phyloP scores from a whole-genome alignment of 257 asterid genomes.

The Eucommia ulmoides region DNA sequence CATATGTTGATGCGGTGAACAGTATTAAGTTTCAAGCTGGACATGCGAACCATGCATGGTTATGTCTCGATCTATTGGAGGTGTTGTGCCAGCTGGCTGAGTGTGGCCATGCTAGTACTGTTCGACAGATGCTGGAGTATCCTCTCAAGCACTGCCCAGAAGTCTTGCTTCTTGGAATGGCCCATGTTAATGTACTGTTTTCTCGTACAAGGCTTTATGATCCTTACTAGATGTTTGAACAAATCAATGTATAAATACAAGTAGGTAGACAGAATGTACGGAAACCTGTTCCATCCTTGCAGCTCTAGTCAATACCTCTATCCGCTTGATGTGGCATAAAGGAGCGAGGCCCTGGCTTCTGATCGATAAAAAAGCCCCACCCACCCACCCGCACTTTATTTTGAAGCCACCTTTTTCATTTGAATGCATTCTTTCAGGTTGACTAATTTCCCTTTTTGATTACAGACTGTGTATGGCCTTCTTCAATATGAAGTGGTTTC shows the following conservation, averaged over 20 bases:
- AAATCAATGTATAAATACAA: no score
- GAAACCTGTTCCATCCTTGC: no score
- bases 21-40: slow-evolving; percentile 48
- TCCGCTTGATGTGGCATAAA: no score
- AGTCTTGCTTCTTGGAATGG: slow-evolving; percentile 82
- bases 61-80: slow-evolving; percentile 69
- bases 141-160: slow-evolving; percentile 83
- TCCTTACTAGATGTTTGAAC: no score
- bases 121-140: slow-evolving; percentile 57
- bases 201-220: slow-evolving; percentile 6
- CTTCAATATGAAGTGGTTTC: slow-evolving; percentile 70
- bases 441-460: slow-evolving; percentile 9
- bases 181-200: slow-evolving; percentile 57
- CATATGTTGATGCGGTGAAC: slow-evolving; percentile 38
- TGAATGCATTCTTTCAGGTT: slow-evolving; percentile 1
- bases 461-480: slow-evolving; percentile 90
- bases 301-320: no score
- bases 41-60: slow-evolving; percentile 63
- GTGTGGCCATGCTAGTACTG: slow-evolving; percentile 83
- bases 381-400: no score
- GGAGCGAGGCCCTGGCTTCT: no score
- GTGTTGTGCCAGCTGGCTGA: slow-evolving; percentile 80
- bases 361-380: no score
- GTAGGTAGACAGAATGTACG: no score
- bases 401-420: no score